Conservation (phyloP, 208 protist species). For the Acanthamoeba quina region DNA sequence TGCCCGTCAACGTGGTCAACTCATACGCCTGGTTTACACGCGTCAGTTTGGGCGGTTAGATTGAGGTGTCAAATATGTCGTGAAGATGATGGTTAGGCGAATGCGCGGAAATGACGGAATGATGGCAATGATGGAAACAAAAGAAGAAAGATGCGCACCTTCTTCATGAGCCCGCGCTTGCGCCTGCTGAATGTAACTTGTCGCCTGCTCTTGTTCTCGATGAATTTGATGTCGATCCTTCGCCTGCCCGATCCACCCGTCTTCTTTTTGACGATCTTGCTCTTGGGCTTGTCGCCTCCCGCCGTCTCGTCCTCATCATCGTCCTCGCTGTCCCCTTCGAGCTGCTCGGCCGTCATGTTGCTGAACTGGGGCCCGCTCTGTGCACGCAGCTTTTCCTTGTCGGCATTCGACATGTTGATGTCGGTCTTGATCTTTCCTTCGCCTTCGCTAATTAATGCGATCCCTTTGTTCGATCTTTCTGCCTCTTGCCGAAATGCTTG, state of each 20-base stretch:
- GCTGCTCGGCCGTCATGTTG: neutral
- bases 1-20: conserved; percentile 90
- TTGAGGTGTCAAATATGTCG: conserved; percentile 64
- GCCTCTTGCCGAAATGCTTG: no score
- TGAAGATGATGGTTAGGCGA: no score
- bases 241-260: conserved; percentile 82
- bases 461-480: no score
- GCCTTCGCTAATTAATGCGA: neutral
- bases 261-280: conserved; percentile 73
- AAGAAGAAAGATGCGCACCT: conserved; percentile 77
- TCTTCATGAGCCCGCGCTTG: conserved; percentile 93
- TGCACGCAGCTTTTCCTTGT: neutral
- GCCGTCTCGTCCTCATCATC: neutral
- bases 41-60: conserved; percentile 91
- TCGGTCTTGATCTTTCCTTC: neutral
- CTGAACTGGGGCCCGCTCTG: neutral
- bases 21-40: conserved; percentile 88
- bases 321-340: neutral
- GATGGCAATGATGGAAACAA: neutral
- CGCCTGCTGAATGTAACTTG: conserved; percentile 93
- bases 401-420: neutral
- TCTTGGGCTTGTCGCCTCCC: neutral
- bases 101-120: no score
- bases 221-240: conserved; percentile 93
- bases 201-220: conserved; percentile 90